Percentiles rank a stretch among this genome's conserved stretches.
Conservation (phyloP, 352 stramenopile species). For the Phytophthora citricola region DNA sequence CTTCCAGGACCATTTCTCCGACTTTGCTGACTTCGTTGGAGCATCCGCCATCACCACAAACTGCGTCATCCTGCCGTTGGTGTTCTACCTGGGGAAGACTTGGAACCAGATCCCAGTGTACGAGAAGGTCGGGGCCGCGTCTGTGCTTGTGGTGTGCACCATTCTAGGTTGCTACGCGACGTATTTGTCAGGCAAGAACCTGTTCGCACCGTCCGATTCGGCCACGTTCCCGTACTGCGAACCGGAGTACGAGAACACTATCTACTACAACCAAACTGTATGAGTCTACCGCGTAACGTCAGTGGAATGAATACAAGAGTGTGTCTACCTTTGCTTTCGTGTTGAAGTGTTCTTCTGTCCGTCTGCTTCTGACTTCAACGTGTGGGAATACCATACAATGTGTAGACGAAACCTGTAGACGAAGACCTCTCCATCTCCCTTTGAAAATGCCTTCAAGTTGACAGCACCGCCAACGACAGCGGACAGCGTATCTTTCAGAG, state of each 20-base stretch:
- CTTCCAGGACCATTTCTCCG: constrained; percentile 47
- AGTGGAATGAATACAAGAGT: constrained; percentile 12
- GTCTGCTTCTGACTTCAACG: constrained; percentile 17
- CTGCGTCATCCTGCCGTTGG: constrained; percentile 28
- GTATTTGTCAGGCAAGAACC: constrained; percentile 40
- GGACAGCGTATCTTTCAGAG: background rate
- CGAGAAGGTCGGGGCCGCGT: constrained; percentile 33
- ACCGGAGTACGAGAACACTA: constrained; percentile 21
- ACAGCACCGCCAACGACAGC: background rate
- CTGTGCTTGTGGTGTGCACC: constrained; percentile 35
- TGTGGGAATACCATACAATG: background rate
- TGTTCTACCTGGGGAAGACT: constrained; percentile 48
- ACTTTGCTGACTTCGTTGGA: constrained; percentile 52
- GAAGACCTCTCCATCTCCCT: constrained; percentile 2
- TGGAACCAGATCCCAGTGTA: constrained; percentile 44
- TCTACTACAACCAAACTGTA: constrained; percentile 49
- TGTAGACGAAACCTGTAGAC: constrained; percentile 16
- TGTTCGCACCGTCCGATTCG: constrained; percentile 40
- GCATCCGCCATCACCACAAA: constrained; percentile 40
- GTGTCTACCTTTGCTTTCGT: background rate
- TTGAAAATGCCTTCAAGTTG: background rate
- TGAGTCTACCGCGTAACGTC: constrained; percentile 1
- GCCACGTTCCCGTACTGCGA: constrained; percentile 45
- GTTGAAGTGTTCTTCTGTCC: background rate
- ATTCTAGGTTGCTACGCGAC: constrained; percentile 49